Evolutionary conservation across 805 yeast species (phyloP), one percentile per base, ranked within the genome.

Genomic region (Kodamaea laetipori): DNA sequence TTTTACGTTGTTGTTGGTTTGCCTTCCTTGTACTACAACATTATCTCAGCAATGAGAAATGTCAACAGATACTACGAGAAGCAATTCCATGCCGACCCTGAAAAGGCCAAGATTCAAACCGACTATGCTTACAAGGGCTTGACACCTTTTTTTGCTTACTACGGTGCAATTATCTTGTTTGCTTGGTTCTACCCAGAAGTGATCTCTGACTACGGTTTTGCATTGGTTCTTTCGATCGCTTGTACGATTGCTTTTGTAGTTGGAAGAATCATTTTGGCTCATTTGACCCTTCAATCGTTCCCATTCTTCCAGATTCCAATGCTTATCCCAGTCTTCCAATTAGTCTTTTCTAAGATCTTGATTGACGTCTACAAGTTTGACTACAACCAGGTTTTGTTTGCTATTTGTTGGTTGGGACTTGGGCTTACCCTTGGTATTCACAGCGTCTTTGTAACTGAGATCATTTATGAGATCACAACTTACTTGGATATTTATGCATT

Each of bases 251-350:
- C 98, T 0, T 84, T 86, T 56, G 72, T 80, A 3, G 97, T 92
- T n/a, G 97, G 97, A 4, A 79, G 94, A 59, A 88, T 90, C 49
- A 90, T 90, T 56, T 73, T 84, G 44, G 90, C 88, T 2, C 98
- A 90, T 62, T 77, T 92, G 52, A 87, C 97, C 0, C 67, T 76
- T 39, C 95, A 86, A 61, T 65, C 69, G 10, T 90, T 86, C 73
- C 97, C 98, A 37, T 66, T 71, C 59, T 55, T 77, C 50, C 86
- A 88, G 39, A 73, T 86, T 23, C 86, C 95, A 34, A 79, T 81
- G 71, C 72, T 79, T 27, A 71, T 88, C 46, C 86, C 97, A 53
- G 4, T 70, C 18, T 49, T 64, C 16, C 82, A 89, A 67, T 50
- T 74, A 39, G 30, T 66, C 3, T 19, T 64, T 1, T 60, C 73